Percentiles rank a stretch among this genome's conserved stretches.
These are phyloP conservation scores for Sugiyamaella castrensis DNA, from an alignment of 1,139 yeast species.

Conservation along the genomic window DNA sequence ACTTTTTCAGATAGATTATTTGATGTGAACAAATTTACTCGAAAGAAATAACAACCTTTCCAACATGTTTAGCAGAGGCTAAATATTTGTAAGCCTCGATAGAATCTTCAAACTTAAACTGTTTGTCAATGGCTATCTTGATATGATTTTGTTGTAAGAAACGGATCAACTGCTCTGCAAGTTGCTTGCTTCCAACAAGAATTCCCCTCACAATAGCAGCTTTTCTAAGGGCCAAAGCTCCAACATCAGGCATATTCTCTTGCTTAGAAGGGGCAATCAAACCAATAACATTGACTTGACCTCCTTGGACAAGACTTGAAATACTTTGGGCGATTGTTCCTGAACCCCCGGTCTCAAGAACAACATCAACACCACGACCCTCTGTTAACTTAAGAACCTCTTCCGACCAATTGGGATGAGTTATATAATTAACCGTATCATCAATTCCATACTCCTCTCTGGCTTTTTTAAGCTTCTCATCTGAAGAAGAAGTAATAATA, in stretches of 20 bases:
- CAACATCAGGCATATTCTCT: conserved; percentile 15
- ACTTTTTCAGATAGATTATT: too few species aligned
- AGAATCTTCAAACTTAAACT: conserved; percentile 17
- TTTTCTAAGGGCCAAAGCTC: conserved; percentile 10
- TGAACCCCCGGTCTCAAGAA: conserved; percentile 22
- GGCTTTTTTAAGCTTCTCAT: conserved; percentile 18
- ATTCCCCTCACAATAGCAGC: conserved; percentile 19
- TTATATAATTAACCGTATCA: conserved; percentile 18
- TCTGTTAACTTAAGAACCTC: conserved; percentile 18
- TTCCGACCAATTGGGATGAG: conserved; percentile 18
- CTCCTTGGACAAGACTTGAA: conserved; percentile 15
- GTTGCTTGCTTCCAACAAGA: conserved; percentile 17
- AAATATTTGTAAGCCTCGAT: conserved; percentile 19
- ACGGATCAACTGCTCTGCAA: conserved; percentile 17
- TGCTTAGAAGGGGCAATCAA: conserved; percentile 17
- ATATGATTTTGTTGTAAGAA: conserved; percentile 17
- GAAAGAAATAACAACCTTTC: conserved; percentile 17
- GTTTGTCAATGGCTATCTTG: conserved; percentile 17
- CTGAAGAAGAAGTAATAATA: conserved; percentile 22
- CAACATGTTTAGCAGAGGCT: conserved; percentile 18
- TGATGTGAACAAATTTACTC: neutral
- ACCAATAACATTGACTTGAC: conserved; percentile 19
- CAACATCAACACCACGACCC: conserved; percentile 19
- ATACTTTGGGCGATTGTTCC: conserved; percentile 19
- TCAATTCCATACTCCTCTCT: conserved; percentile 18